A percentile compares a stretch with the other conserved stretches of the same genome.
phyloP scores from a whole-genome alignment of 78 protist genomes.

The Dictyostelium capitatum region DNA sequence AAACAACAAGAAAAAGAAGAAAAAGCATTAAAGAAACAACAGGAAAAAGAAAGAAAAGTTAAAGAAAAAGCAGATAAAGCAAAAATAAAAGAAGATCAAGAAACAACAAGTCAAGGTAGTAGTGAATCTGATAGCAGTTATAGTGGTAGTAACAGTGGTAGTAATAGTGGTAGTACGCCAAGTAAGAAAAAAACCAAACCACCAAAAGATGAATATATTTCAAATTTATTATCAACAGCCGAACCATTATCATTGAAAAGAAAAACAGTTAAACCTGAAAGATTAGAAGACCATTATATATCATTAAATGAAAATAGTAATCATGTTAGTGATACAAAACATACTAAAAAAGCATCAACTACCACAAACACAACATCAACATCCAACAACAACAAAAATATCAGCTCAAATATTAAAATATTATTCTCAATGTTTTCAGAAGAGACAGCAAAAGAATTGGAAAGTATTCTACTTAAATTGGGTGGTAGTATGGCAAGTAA shows the following conservation, averaged over 20 bases:
- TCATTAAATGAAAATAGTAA: neutral
- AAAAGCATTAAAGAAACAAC: neutral
- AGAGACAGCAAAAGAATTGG: neutral
- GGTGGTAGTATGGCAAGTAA: constrained; percentile 28
- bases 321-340: neutral
- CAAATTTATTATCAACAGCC: neutral
- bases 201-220: neutral
- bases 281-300: constrained; percentile 14
- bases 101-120: constrained; percentile 3
- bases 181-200: neutral
- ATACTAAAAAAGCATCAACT: neutral
- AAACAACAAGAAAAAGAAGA: neutral
- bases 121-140: neutral
- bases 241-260: neutral
- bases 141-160: neutral
- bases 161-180: neutral
- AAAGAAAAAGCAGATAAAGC: neutral
- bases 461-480: neutral
- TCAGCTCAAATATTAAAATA: neutral
- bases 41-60: neutral
- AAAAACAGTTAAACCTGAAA: neutral
- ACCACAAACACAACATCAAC: neutral
- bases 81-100: neutral
- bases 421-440: constrained; percentile 27
- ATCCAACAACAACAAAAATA: neutral